Evolutionary conservation across 2,329 filamentous ascomycete species (phyloP), one percentile per base, ranked within the genome.

Genomic region (Cercospora sojina): DNA sequence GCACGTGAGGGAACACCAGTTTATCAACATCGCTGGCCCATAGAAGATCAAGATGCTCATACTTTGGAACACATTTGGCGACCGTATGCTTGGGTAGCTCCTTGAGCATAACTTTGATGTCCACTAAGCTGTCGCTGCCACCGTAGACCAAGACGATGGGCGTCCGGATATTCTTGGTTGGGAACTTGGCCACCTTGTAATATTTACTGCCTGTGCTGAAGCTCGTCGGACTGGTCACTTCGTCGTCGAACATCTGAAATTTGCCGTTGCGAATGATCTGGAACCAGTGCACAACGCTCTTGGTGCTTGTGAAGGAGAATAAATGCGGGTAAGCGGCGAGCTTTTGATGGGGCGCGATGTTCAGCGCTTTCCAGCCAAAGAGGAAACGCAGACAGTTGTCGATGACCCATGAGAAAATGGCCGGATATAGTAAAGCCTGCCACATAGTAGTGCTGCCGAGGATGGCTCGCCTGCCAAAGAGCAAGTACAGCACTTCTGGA

Each of bases 201-300:
- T 96, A 97, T 74, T 94, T 93, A 75, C 87, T 89, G 62, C 86
- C 86, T 4, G 88, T 88, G 23, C 86, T 87, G 41, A 93, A 82
- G 62, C 88, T 87, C 67, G 96, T 83, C 0, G 90, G 90, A 29
- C 90, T 89, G 65, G 93, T 91, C 0, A 95, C 86, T 74, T 98
- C 94, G 76, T 99, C 95, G 76, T 99, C 95, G 78, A 93, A 98
- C 91, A 99, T 97, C 79, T 99, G 95, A 79, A 99, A 98, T 27
- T 88, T 93, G 74, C 92, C 91, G 74, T 94, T 97, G 70, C 95
- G 90, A 74, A 99, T 99, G 76, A 99, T 97, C 77, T 99, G 95
- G 78, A 99, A 99, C 95, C 95, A 99, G 77, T 99, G 95, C 0
- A 99, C 95, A 8, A 99, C 93, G 20, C 90, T 93, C 80, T 99